A percentile compares a stretch with the other conserved stretches of the same genome.
These are phyloP conservation scores for Fonsecaea erecta DNA, from an alignment of 2,329 filamentous ascomycete species.

Conservation along the genomic window DNA sequence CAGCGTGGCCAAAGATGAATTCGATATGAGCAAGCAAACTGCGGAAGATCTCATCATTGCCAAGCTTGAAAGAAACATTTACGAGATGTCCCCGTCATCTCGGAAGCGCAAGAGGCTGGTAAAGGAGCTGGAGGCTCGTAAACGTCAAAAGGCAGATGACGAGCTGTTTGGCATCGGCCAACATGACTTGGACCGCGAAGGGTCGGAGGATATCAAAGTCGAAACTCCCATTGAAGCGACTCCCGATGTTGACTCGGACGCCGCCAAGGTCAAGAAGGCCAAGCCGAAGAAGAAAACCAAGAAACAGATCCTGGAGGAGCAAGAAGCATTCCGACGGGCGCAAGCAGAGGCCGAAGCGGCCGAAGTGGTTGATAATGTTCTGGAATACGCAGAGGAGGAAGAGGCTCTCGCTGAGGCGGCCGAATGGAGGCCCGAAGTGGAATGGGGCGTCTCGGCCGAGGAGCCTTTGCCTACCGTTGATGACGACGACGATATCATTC, in stretches of 20 bases:
- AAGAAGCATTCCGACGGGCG: slow-evolving; percentile 63
- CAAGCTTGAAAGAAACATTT: slow-evolving; percentile 40
- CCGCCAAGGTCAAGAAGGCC: slow-evolving; percentile 53
- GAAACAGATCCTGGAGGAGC: slow-evolving; percentile 74
- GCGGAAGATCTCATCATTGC: slow-evolving; percentile 38
- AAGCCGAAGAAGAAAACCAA: slow-evolving; percentile 70
- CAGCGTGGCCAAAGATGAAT: slow-evolving; percentile 36
- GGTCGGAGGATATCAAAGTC: slow-evolving; percentile 50
- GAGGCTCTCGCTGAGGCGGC: slow-evolving; percentile 41
- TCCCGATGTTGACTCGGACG: slow-evolving; percentile 39
- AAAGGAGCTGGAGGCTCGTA: slow-evolving; percentile 71
- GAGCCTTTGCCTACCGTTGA: slow-evolving; percentile 67
- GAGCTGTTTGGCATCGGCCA: slow-evolving; percentile 72
- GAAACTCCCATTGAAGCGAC: slow-evolving; percentile 44
- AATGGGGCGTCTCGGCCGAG: slow-evolving; percentile 64
- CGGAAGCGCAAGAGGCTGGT: slow-evolving; percentile 76
- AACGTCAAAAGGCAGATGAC: slow-evolving; percentile 83
- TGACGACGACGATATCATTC: slow-evolving; percentile 65
- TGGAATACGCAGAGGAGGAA: slow-evolving; percentile 40
- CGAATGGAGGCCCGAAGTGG: slow-evolving; percentile 53
- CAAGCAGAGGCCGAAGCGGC: slow-evolving; percentile 55
- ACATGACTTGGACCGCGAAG: slow-evolving; percentile 58
- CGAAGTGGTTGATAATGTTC: slow-evolving; percentile 43
- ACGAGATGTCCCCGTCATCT: slow-evolving; percentile 60
- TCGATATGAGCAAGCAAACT: slow-evolving; percentile 32